Conservation (phyloP, 1,139 yeast genomes). For the Nakaseomyces glabratus region DNA sequence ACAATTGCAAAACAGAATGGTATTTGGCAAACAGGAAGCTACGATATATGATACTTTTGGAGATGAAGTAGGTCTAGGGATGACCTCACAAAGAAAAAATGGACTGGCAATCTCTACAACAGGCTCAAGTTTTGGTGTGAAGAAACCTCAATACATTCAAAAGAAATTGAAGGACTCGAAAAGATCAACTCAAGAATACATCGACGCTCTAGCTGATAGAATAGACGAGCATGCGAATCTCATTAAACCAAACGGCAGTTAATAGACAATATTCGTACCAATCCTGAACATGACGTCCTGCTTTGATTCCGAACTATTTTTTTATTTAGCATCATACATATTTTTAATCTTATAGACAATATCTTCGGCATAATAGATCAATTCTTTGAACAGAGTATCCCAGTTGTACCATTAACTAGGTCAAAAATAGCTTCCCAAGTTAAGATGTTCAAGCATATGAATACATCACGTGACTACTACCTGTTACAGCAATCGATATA, state of each 20-base stretch:
- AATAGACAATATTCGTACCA: constrained; percentile 2
- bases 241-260: background rate
- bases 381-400: background rate
- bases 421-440: background rate
- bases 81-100: constrained; percentile 36
- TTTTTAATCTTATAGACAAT: background rate
- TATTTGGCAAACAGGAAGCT: constrained; percentile 67
- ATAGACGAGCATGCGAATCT: background rate
- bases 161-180: constrained; percentile 2
- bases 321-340: too few species aligned
- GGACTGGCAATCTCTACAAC: background rate
- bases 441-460: background rate
- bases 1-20: constrained; percentile 76
- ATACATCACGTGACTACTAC: background rate
- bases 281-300: too few species aligned
- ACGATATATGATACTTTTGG: constrained; percentile 58
- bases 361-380: background rate
- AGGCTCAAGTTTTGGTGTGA: background rate
- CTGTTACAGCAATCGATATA: background rate
- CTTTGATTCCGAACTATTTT: too few species aligned
- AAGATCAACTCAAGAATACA: constrained; percentile 2
- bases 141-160: background rate
- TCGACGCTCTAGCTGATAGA: background rate
- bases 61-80: constrained; percentile 75
- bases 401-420: background rate